Evolutionary conservation across 257 asterid genomes (phyloP).

Genomic region (Asclepias syriaca): DNA sequence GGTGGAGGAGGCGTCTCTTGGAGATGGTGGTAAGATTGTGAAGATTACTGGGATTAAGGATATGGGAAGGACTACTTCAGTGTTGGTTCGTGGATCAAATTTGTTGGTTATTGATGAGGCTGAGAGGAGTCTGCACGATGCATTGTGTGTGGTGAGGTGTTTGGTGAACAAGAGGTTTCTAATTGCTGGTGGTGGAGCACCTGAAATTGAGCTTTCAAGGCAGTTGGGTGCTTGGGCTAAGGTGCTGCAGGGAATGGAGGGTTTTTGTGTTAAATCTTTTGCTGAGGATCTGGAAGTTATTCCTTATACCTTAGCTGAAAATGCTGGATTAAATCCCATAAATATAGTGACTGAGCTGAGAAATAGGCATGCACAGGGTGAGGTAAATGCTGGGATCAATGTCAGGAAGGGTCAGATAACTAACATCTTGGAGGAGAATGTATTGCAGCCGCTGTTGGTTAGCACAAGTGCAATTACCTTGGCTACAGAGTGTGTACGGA

Average conservation of each 20-base stretch:
- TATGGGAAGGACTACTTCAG: slow-evolving; percentile 92
- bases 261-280: slow-evolving; percentile 83
- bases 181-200: slow-evolving; percentile 99
- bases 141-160: slow-evolving; percentile 93
- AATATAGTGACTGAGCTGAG: slow-evolving; percentile 92
- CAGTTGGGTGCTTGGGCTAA: slow-evolving; percentile 98
- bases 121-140: slow-evolving; percentile 98
- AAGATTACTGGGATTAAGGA: slow-evolving; percentile 92
- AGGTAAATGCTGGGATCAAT: slow-evolving; percentile 91
- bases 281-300: slow-evolving; percentile 97
- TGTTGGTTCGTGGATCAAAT: slow-evolving; percentile 88
- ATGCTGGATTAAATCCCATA: slow-evolving; percentile 97
- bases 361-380: slow-evolving; percentile 98
- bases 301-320: slow-evolving; percentile 96
- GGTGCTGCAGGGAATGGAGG: slow-evolving; percentile 97
- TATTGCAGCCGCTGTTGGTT: slow-evolving; percentile 94
- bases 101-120: slow-evolving; percentile 95
- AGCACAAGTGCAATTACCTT: slow-evolving; percentile 88
- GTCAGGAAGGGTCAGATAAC: slow-evolving; percentile 99
- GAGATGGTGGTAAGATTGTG: slow-evolving; percentile 96
- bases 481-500: slow-evolving; percentile 96
- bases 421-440: slow-evolving; percentile 94
- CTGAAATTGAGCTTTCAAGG: slow-evolving; percentile 95
- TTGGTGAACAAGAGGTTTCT: slow-evolving; percentile 88
- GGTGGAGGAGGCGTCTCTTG: slow-evolving; percentile 89